Conservation (phyloP, 2,329 filamentous ascomycete species). For the Juglanconis juglandina region DNA sequence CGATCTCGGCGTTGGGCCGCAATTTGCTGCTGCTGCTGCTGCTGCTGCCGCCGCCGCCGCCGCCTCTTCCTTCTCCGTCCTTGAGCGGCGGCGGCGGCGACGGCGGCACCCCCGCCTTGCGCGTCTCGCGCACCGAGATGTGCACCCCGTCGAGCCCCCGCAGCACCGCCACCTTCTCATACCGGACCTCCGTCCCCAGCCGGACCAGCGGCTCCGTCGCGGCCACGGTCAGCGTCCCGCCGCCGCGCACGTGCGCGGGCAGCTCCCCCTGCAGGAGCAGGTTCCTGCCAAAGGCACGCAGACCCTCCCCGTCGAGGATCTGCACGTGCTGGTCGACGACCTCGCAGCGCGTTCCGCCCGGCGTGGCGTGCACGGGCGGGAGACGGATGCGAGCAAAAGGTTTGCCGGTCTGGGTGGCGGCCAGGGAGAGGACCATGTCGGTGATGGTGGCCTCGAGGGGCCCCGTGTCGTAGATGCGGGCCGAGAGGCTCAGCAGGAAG, state of each 20-base stretch:
- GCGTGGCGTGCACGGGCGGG: conserved; percentile 2
- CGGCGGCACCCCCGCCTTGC: background rate
- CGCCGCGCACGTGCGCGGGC: conserved; percentile 2
- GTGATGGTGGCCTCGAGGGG: conserved; percentile 4
- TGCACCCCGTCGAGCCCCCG: conserved; percentile 8
- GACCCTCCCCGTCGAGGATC: conserved; percentile 3
- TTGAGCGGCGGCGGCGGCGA: background rate
- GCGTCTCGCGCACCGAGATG: conserved; percentile 3
- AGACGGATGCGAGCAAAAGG: conserved; percentile 1
- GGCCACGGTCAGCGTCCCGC: background rate
- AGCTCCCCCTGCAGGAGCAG: conserved; percentile 7
- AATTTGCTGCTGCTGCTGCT: too few species aligned
- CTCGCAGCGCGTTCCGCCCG: conserved; percentile 1
- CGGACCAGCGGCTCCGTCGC: background rate
- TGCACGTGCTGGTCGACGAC: conserved; percentile 2
- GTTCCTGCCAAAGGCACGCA: conserved; percentile 10
- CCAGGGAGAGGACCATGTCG: conserved; percentile 5
- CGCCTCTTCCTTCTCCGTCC: background rate
- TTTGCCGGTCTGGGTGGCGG: conserved; percentile 3
- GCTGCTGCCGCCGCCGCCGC: too few species aligned
- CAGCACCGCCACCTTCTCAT: conserved; percentile 8
- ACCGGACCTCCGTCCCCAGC: conserved; percentile 2
- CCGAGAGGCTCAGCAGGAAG: conserved; percentile 7
- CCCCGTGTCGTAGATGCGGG: conserved; percentile 7
- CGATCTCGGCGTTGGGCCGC: conserved; percentile 1